These are phyloP conservation scores for Amanita pallidorosea DNA, from an alignment of 768 basidiomycete species.

Conservation along the genomic window DNA sequence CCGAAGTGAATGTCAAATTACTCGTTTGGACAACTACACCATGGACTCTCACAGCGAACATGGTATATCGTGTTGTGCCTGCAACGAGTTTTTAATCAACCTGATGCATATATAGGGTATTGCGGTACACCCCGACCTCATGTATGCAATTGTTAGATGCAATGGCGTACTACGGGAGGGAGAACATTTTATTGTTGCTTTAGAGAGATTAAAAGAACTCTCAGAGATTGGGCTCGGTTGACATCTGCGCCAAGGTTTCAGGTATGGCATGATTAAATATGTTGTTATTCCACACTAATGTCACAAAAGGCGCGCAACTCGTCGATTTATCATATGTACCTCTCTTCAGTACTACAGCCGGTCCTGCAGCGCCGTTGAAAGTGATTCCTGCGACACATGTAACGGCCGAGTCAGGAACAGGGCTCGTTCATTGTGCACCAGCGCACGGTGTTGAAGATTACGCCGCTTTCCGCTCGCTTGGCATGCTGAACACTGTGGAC, in stretches of 20 bases:
- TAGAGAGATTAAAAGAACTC: conserved; percentile 35
- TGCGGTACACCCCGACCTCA: conserved; percentile 66
- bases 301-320: conserved; percentile 36
- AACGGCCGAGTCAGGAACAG: conserved; percentile 81
- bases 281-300: neutral
- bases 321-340: conserved; percentile 49
- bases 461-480: conserved; percentile 50
- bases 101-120: conserved; percentile 53
- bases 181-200: conserved; percentile 34
- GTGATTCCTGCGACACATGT: conserved; percentile 72
- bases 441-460: conserved; percentile 95
- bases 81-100: neutral
- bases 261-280: conserved; percentile 16
- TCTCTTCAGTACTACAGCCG: conserved; percentile 37
- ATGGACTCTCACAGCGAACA: conserved; percentile 94
- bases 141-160: conserved; percentile 44
- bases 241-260: conserved; percentile 24
- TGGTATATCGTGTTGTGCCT: conserved; percentile 40
- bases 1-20: conserved; percentile 31
- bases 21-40: conserved; percentile 97
- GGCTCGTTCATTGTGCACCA: conserved; percentile 91
- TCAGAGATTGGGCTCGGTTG: conserved; percentile 25
- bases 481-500: conserved; percentile 32
- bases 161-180: conserved; percentile 7
- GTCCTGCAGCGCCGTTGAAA: conserved; percentile 19